These are phyloP conservation scores for Geotrichum fermentans DNA, from an alignment of 1,139 yeast species.

Conservation along the genomic window DNA sequence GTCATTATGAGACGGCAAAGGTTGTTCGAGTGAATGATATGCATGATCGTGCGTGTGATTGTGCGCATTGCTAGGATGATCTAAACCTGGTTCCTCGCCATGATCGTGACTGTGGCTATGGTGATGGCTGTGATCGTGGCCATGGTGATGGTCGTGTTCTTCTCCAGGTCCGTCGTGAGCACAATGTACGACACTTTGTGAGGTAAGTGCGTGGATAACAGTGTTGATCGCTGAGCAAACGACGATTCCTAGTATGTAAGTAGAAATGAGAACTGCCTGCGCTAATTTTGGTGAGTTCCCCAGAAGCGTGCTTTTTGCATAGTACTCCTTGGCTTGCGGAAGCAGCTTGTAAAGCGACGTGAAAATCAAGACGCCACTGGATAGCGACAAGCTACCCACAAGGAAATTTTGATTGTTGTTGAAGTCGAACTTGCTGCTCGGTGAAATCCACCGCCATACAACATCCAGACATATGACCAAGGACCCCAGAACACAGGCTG, in stretches of 20 bases:
- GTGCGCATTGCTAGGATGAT: slow-evolving; percentile 33
- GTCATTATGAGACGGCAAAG: neutral
- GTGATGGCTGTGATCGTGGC: slow-evolving; percentile 20
- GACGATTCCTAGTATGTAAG: slow-evolving; percentile 55
- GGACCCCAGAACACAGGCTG: slow-evolving; percentile 58
- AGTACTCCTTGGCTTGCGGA: slow-evolving; percentile 54
- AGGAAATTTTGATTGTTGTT: slow-evolving; percentile 58
- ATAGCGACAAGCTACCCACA: slow-evolving; percentile 61
- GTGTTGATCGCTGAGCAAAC: slow-evolving; percentile 58
- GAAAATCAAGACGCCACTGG: slow-evolving; percentile 63
- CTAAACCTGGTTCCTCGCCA: slow-evolving; percentile 57
- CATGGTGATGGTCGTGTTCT: slow-evolving; percentile 31
- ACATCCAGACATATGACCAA: slow-evolving; percentile 51
- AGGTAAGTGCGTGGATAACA: slow-evolving; percentile 65
- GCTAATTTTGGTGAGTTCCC: slow-evolving; percentile 28
- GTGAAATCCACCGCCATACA: slow-evolving; percentile 42
- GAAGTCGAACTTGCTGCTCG: slow-evolving; percentile 43
- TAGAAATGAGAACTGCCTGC: slow-evolving; percentile 44
- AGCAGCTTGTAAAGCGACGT: slow-evolving; percentile 70
- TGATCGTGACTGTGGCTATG: slow-evolving; percentile 19
- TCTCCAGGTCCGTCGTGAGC: slow-evolving; percentile 46
- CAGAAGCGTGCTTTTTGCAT: slow-evolving; percentile 31
- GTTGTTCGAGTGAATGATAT: neutral
- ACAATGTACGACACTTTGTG: slow-evolving; percentile 83
- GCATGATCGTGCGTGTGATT: slow-evolving; percentile 23